Evolutionary conservation across 116 monocot genomes (phyloP), one percentile per base, ranked within the genome.

Genomic region (Thalassia testudinum): DNA sequence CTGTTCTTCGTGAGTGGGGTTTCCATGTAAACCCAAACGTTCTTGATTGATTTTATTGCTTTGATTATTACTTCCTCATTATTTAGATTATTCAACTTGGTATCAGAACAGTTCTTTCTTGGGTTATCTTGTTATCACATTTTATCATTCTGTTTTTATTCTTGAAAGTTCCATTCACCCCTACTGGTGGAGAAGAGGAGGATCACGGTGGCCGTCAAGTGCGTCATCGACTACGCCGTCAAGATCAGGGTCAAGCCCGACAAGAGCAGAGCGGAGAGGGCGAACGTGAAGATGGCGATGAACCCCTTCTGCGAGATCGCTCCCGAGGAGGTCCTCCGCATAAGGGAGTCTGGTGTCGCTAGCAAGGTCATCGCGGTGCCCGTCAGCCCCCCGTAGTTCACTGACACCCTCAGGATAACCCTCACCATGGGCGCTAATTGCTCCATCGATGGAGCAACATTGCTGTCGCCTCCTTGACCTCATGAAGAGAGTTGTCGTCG

Each of bases 261-360:
- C 63, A 86, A 82, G 82, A 79, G 58, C 18, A 82, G 82, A 25
- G 87, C 82, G 40, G 87, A 87, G 66, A 79, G 76, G 62, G 66
- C 42, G 66, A 87, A 82, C 61, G 83, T 82, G 29, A 87, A 87
- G 74, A 87, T 87, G 87, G 82, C 87, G 61, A 87, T 87, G 87
- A 87, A 87, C 60, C 87, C 87, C 10, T 87, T 87, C 69, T 87
- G 83, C 66, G 87, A 87, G 73, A 87, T 87, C 50, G 87, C 82
- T 12, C 53, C 82, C 21, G 87, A 87, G 47, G 79, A 87, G 67
- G 87, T 82, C 21, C 78, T 87, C 16, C 69, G 82, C 45, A 66
- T 82, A 52, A 50, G 68, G 16, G 87, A 87, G 50, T 64, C 73
- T n/a, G 82, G 87, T 42, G 70, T 54, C 66, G 82, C 76, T 23